Evolutionary conservation across 805 yeast species (phyloP).

Genomic region (Brettanomyces nanus): DNA sequence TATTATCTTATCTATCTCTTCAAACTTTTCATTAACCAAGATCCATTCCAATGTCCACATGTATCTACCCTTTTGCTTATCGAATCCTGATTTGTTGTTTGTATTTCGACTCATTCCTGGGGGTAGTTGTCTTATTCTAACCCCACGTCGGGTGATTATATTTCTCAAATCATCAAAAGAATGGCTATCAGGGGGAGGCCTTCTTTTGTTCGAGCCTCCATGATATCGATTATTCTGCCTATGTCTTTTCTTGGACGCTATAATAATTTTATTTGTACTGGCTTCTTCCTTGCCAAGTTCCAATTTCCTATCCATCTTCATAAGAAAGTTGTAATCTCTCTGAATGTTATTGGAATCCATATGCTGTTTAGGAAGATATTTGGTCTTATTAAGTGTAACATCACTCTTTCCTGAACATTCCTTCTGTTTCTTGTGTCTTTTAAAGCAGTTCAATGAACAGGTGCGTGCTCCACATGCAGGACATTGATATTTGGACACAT

Average conservation of each 20-base stretch:
- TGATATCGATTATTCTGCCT: conserved; percentile 31
- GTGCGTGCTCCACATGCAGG: conserved; percentile 66
- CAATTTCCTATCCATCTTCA: conserved; percentile 50
- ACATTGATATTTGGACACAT: conserved; percentile 58
- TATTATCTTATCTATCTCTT: conserved; percentile 11
- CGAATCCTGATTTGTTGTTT: conserved; percentile 63
- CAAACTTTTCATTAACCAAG: conserved; percentile 23
- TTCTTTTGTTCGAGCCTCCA: conserved; percentile 52
- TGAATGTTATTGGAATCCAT: conserved; percentile 49
- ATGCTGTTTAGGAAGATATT: conserved; percentile 42
- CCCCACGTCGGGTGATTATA: conserved; percentile 50
- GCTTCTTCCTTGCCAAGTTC: conserved; percentile 50
- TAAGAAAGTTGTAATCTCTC: conserved; percentile 75
- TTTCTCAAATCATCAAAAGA: conserved; percentile 16
- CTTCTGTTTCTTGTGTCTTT: conserved; percentile 52
- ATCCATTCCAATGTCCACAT: conserved; percentile 81
- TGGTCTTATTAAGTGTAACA: conserved; percentile 30
- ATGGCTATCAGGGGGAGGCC: conserved; percentile 39
- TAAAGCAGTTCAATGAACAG: conserved; percentile 67
- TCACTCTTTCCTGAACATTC: conserved; percentile 64
- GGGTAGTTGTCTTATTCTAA: conserved; percentile 54
- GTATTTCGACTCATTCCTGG: conserved; percentile 64
- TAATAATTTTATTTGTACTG: conserved; percentile 37
- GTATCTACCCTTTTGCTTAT: conserved; percentile 49
- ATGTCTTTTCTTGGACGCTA: conserved; percentile 2